Conservation (phyloP, 169 alveolate genomes). For the Besnoitia besnoiti region DNA sequence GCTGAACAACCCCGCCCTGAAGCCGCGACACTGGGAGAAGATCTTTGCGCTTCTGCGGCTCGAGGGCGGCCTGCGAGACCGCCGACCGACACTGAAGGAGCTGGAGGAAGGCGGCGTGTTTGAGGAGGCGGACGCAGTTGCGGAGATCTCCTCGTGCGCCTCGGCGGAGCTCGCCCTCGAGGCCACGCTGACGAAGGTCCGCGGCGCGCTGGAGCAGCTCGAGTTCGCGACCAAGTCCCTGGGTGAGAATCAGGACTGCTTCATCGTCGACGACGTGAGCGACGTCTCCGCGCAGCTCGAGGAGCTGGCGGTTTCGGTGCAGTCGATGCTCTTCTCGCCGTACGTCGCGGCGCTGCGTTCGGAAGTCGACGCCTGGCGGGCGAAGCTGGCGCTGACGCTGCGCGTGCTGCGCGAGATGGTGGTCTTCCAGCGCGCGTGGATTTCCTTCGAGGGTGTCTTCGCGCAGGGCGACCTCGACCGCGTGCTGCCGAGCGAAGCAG, state of each 20-base stretch:
- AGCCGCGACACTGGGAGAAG: slow-evolving; percentile 83
- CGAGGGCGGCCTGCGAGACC: not conserved
- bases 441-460: slow-evolving; percentile 9
- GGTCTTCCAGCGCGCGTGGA: slow-evolving; percentile 10
- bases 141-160: slow-evolving; percentile 81
- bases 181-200: slow-evolving; percentile 78
- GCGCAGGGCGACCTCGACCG: not conserved
- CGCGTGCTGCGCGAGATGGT: slow-evolving; percentile 57
- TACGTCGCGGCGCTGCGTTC: slow-evolving; percentile 90
- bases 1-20: slow-evolving; percentile 81
- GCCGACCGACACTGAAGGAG: slow-evolving; percentile 52
- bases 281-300: slow-evolving; percentile 85
- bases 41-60: slow-evolving; percentile 53
- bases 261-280: slow-evolving; percentile 74
- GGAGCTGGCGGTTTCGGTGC: slow-evolving; percentile 86
- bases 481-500: not conserved
- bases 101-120: slow-evolving; percentile 71
- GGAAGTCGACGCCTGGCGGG: slow-evolving; percentile 88
- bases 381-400: slow-evolving; percentile 88
- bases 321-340: slow-evolving; percentile 90
- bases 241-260: slow-evolving; percentile 81
- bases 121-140: slow-evolving; percentile 72
- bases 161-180: slow-evolving; percentile 82
- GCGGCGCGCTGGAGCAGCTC: slow-evolving; percentile 82
- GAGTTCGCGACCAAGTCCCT: slow-evolving; percentile 78